Base-by-base conservation (phyloP, 2,329 filamentous ascomycete genomes). In the Dactylellina parvicollis region DNA sequence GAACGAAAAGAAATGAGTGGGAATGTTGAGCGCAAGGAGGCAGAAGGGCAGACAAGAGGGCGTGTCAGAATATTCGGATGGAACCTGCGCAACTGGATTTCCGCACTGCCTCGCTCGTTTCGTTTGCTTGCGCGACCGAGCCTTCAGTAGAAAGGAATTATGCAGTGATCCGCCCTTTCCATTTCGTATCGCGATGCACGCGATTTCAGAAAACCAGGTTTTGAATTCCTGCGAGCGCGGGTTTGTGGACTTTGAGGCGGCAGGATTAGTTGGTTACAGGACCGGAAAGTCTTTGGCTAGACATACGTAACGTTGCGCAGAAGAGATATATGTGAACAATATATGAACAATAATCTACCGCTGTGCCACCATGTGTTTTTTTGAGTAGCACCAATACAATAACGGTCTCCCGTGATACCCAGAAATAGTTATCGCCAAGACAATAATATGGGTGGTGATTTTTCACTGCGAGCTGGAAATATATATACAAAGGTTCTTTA, bases 141-240 rank as follows among this genome's bases (percentile, higher is more conserved):
- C 20, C 34, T 8, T 36, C n/a, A n/a, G n/a, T n/a, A n/a, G n/a
- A n/a, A n/a, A 18, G 10, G 12, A 12, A 4, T 24, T 20, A 47
- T 67, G 62, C 62, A 46, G 26, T 34, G 62, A 59, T 67, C 62
- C 52, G 44, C 54, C 28, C n/a, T 22, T 14, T 57, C 20, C 16
- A 12, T 49, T n/a, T 38, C 18, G 2, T 38, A 54, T 54, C 49
- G 49, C 26, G 61, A 66, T 62, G 46, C 22, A 52, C 52, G 52
- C 40, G 30, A 50, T 42, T 12, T 52, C 24, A 12, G 10, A 26
- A 30, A 49, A 24, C 28, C 26, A 18, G 7, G 52, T 34, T 47
- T 46, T 18, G 36, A 24, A 50, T 55, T 18, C 28, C 32, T 22
- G n/a, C 26, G 20, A n/a, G 20, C 20, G 9, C 4, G 49, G 49